A percentile compares a stretch with the other conserved stretches of the same genome.
Conservation (phyloP, 495 filamentous ascomycete species). For the Aspergillus bridgeri region DNA sequence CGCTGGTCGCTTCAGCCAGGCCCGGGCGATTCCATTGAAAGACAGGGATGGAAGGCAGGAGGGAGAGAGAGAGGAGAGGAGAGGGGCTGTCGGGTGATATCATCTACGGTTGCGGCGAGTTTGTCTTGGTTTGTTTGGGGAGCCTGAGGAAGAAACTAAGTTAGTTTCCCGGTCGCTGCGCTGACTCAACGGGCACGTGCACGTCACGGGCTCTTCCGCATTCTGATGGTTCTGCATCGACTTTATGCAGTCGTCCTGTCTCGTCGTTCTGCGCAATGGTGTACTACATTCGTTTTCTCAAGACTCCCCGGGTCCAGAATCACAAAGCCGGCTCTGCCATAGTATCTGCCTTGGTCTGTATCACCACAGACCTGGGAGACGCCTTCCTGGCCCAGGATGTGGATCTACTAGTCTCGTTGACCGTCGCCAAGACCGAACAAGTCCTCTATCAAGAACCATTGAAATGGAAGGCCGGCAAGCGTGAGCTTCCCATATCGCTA, state of each 20-base stretch:
- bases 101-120: not conserved
- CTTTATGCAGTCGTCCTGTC: not conserved
- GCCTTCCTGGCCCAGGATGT: slow-evolving; percentile 67
- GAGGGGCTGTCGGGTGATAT: slow-evolving; percentile 13
- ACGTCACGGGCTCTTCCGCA: not conserved
- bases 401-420: slow-evolving; percentile 51
- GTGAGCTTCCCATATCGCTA: slow-evolving; percentile 42
- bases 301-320: slow-evolving; percentile 53
- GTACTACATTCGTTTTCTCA: slow-evolving; percentile 75
- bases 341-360: slow-evolving; percentile 61
- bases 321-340: slow-evolving; percentile 32
- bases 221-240: not conserved
- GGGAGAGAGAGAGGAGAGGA: not conserved
- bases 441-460: slow-evolving; percentile 43
- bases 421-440: slow-evolving; percentile 26
- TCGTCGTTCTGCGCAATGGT: slow-evolving; percentile 34
- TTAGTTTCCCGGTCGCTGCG: not conserved
- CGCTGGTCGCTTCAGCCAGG: slow-evolving; percentile 7
- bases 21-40: slow-evolving; percentile 13
- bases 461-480: slow-evolving; percentile 53
- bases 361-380: slow-evolving; percentile 91
- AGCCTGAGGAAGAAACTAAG: not conserved
- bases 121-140: no score
- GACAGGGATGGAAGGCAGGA: not conserved
- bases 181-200: slow-evolving; percentile 17